Base-by-base conservation (phyloP, 805 yeast species). In the Zygosaccharomyces bisporus region DNA sequence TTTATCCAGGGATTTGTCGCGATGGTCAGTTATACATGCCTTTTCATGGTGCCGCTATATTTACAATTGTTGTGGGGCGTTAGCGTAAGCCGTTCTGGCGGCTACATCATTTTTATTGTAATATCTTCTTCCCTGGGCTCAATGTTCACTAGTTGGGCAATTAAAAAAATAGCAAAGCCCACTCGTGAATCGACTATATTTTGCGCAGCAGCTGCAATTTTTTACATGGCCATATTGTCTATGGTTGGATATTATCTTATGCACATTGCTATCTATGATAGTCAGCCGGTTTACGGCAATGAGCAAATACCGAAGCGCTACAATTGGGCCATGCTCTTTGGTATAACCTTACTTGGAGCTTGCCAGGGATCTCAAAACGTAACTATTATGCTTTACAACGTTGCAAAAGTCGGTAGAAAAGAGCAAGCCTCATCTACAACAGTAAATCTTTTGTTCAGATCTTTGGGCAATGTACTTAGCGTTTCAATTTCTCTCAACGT, bases 401-500 rank as follows among this genome's bases (percentile, higher is more conserved):
- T 73, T 33, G 75, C 71, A 1, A 64, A 61, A 36, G 75, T 68
- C 20, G 75, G 75, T 6, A 49, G 56, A 21, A 62, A 60, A 32
- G 65, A 66, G 13, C 76, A 73, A 47, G 76, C 76, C 1, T 55
- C 70, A 27, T 73, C 73, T n/a, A 70, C 72, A 12, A 72, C 76
- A 13, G 72, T 69, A 62, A 72, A 68, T 32, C 71, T 71, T 36
- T 57, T 72, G 41, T 67, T 72, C 39, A 63, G 72, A 44, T 70
- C 75, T 1, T 50, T 71, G 41, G 77, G 77, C 6, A 67, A 69
- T 39, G 74, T 70, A 10, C 51, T 68, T 6, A 75, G 76, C 34
- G 72, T 69, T 5, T 73, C 75, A 9, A 52, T 70, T n/a, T 36
- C 51, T 8, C 33, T 47, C 23, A 41, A 41, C 23, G 38, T 47